These are phyloP conservation scores for Pinus albicaulis DNA, from an alignment of 75 land plant species.

Conservation along the genomic window DNA sequence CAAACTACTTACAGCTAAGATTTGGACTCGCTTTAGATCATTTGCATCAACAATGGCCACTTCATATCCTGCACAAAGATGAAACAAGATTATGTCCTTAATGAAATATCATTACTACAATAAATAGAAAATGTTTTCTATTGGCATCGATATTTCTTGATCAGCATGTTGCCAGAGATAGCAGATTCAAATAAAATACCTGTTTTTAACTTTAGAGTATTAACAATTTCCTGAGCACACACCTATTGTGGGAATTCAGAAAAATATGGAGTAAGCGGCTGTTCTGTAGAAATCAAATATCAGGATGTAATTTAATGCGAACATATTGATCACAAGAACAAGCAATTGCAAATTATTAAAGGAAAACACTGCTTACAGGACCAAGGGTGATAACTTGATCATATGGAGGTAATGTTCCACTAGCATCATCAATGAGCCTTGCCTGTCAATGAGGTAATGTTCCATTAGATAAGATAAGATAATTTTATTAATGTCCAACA, in stretches of 20 bases:
- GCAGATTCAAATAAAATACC: slow-evolving; percentile 14
- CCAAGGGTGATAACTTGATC: slow-evolving; percentile 53
- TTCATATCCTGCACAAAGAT: slow-evolving; percentile 22
- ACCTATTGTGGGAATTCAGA: slow-evolving; percentile 23
- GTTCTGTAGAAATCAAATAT: slow-evolving; percentile 3
- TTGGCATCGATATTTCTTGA: neutral
- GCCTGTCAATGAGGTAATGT: slow-evolving; percentile 23
- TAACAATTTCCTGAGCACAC: slow-evolving; percentile 33
- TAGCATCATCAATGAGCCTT: slow-evolving; percentile 50
- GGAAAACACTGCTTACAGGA: slow-evolving; percentile 23
- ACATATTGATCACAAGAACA: neutral
- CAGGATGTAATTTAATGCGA: slow-evolving; percentile 1
- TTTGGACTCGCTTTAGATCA: slow-evolving; percentile 41
- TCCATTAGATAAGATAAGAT: neutral
- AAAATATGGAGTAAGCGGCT: neutral
- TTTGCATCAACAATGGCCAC: slow-evolving; percentile 54
- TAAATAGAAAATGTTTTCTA: neutral
- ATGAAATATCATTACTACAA: neutral
- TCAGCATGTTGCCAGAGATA: slow-evolving; percentile 4
- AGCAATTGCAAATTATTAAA: neutral
- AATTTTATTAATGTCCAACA: too few relatives aligned
- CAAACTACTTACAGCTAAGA: slow-evolving; percentile 38
- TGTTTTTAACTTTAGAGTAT: slow-evolving; percentile 44
- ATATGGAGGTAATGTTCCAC: slow-evolving; percentile 52
- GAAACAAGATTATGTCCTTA: slow-evolving; percentile 1